Conservation (phyloP, 441 rosid species). For the Sinapis alba region DNA sequence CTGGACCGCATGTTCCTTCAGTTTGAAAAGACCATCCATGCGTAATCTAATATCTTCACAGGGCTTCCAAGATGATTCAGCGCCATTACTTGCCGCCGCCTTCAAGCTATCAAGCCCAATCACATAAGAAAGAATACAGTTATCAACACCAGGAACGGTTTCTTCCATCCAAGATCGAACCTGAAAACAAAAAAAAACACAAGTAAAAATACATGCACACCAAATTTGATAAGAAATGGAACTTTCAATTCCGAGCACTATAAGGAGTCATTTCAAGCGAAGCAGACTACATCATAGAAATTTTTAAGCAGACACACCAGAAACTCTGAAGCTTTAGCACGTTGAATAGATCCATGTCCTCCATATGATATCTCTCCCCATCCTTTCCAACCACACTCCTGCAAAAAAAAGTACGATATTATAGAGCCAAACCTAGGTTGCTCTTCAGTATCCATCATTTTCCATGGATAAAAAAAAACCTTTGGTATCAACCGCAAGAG, state of each 20-base stretch:
- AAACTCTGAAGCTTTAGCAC: slow-evolving; percentile 87
- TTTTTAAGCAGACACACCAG: slow-evolving; percentile 52
- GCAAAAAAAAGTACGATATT: slow-evolving; percentile 27
- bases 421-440: slow-evolving; percentile 8
- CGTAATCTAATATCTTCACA: slow-evolving; percentile 68
- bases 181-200: slow-evolving; percentile 43
- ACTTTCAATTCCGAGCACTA: not conserved
- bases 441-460: slow-evolving; percentile 12
- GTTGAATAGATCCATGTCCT: slow-evolving; percentile 69
- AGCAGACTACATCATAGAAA: slow-evolving; percentile 6
- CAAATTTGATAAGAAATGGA: slow-evolving; percentile 11
- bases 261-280: slow-evolving; percentile 12
- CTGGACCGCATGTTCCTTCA: slow-evolving; percentile 70
- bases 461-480: slow-evolving; percentile 43
- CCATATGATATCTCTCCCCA: slow-evolving; percentile 99
- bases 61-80: slow-evolving; percentile 35
- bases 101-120: slow-evolving; percentile 91
- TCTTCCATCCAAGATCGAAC: slow-evolving; percentile 94
- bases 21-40: slow-evolving; percentile 82
- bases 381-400: slow-evolving; percentile 94
- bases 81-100: slow-evolving; percentile 40
- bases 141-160: slow-evolving; percentile 56
- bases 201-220: slow-evolving; percentile 1
- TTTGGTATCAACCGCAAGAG: slow-evolving; percentile 77
- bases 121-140: slow-evolving; percentile 59